Conservation (phyloP, 805 yeast species). For the Starmerella apicola region DNA sequence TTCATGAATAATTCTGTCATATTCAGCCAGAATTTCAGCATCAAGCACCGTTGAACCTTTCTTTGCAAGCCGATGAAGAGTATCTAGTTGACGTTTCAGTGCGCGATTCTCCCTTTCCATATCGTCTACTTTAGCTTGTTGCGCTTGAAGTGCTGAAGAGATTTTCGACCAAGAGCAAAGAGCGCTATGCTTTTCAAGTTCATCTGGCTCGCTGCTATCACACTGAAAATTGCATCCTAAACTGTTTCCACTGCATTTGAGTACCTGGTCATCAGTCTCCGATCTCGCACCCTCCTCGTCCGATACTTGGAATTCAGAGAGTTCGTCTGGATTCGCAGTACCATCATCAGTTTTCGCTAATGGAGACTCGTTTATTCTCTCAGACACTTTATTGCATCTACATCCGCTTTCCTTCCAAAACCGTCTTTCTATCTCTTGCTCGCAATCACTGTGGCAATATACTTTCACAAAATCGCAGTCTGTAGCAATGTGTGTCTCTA, state of each 20-base stretch:
- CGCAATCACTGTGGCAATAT: slow-evolving; percentile 27
- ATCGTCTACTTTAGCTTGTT: slow-evolving; percentile 21
- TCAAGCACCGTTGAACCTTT: slow-evolving; percentile 21
- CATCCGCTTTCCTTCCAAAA: not conserved
- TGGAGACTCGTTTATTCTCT: too few species aligned
- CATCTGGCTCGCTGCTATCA: slow-evolving; percentile 7
- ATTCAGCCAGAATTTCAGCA: slow-evolving; percentile 24
- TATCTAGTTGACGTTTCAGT: slow-evolving; percentile 24
- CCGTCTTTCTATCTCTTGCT: slow-evolving; percentile 18
- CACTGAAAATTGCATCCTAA: slow-evolving; percentile 22
- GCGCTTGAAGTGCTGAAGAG: slow-evolving; percentile 22
- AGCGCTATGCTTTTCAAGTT: slow-evolving; percentile 20
- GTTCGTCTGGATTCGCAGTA: not conserved
- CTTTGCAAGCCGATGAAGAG: slow-evolving; percentile 12
- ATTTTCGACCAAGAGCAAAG: slow-evolving; percentile 23
- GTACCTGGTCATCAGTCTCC: too few species aligned
- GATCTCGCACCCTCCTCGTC: slow-evolving; percentile 3
- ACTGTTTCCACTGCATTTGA: slow-evolving; percentile 20
- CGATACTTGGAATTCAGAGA: not conserved
- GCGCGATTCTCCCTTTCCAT: slow-evolving; percentile 27
- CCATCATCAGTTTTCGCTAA: not conserved
- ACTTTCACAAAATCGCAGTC: slow-evolving; percentile 33
- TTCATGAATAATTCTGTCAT: slow-evolving; percentile 28
- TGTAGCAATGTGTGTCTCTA: slow-evolving; percentile 37
- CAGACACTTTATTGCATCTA: not conserved